Percentiles rank a stretch among this genome's conserved stretches.
These are phyloP conservation scores for Solanum chiquidenum DNA, from an alignment of 257 asterid species.

Conservation along the genomic window DNA sequence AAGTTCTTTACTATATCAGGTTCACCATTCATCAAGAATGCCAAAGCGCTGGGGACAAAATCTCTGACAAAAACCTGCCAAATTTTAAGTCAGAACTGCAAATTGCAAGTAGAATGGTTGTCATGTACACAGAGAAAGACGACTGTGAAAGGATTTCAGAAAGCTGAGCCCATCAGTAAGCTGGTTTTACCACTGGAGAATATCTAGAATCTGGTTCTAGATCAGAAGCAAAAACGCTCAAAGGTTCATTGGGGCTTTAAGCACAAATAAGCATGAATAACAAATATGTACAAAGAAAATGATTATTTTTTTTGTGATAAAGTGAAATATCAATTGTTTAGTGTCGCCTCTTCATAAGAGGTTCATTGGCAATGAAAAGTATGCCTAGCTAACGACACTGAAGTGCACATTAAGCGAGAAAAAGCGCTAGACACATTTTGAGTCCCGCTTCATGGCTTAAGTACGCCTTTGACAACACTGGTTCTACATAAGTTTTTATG, in stretches of 20 bases:
- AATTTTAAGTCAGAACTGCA: background rate
- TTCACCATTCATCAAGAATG: conserved; percentile 93
- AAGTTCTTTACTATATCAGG: conserved; percentile 90
- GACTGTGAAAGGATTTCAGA: background rate
- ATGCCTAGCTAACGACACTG: background rate
- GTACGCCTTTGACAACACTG: background rate
- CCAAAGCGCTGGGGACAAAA: conserved; percentile 87
- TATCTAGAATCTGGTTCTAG: background rate
- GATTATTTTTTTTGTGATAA: background rate
- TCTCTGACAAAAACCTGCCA: conserved; percentile 81
- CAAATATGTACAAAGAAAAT: background rate
- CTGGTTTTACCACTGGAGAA: background rate
- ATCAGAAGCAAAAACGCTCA: background rate
- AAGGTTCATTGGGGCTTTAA: background rate
- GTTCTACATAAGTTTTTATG: background rate
- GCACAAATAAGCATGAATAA: background rate
- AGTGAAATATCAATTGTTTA: background rate
- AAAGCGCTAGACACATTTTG: background rate
- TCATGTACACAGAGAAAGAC: background rate
- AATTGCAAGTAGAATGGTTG: background rate
- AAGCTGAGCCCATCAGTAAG: background rate
- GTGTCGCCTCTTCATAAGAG: background rate
- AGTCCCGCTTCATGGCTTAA: background rate
- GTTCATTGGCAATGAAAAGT: background rate
- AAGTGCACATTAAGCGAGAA: background rate